Percentiles rank a stretch among this genome's conserved stretches.
phyloP scores from a whole-genome alignment of 495 filamentous ascomycete genomes.

The Neurospora pannonica region DNA sequence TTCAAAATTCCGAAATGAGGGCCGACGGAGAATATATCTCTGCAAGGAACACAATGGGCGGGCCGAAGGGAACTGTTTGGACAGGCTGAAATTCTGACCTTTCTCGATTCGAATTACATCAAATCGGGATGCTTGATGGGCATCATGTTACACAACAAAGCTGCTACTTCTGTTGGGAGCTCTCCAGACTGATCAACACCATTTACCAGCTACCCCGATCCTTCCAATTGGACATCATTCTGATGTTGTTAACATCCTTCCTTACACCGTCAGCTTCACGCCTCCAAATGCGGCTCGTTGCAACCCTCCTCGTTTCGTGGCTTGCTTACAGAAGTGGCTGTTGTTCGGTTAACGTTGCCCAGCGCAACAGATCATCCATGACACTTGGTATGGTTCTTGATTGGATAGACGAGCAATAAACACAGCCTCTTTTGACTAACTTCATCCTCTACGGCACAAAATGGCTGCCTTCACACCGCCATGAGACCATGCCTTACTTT shows the following conservation, averaged over 20 bases:
- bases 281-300: background rate
- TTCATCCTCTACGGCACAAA: background rate
- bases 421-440: background rate
- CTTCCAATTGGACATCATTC: background rate
- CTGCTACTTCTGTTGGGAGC: background rate
- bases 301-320: background rate
- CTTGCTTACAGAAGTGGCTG: background rate
- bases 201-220: background rate
- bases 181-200: background rate
- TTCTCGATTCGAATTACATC: background rate
- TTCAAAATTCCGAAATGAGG: background rate
- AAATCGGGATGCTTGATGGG: background rate
- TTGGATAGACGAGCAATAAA: background rate
- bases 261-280: background rate
- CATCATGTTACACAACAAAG: background rate
- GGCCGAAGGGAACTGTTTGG: background rate
- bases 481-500: background rate
- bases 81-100: background rate
- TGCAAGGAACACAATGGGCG: background rate
- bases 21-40: background rate
- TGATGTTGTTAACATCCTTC: background rate
- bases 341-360: background rate
- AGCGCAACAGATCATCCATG: background rate
- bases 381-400: background rate
- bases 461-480: background rate